Base-by-base conservation (phyloP, 345 rosid species). In the Psidium friedrichsthalianum region DNA sequence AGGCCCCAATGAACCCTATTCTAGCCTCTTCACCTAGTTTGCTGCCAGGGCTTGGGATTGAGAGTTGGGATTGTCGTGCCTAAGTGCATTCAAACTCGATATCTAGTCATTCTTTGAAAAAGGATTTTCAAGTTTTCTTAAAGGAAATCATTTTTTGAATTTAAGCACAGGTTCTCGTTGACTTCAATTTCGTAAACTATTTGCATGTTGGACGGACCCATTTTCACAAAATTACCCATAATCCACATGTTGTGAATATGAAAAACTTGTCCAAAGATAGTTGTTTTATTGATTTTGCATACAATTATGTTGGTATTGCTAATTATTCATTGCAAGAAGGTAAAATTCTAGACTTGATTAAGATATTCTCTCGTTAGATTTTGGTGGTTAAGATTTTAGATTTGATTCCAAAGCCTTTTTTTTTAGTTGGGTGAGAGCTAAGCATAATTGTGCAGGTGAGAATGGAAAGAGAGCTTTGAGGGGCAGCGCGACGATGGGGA, bases 181-280 rank as follows among this genome's bases (percentile, higher is more conserved):
- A 15, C 11, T 15, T 51, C 4, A 11, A 11, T 51, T 51, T 51
- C 53, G 5, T 51, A 3, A 51, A 13, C 10, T 47, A 47, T 47
- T 1, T 9, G 51, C 51, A 47, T 47, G 51, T 47, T 47, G 51
- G 11, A 47, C 51, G 51, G 51, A 8, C 10, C 51, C 11, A 12
- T 13, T 3, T 51, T 51, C 12, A 51, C 2, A 51, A 11, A 13
- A 11, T 51, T 11, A 4, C 12, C 53, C 53, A 51, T 51, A 51
- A 51, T 11, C 53, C 0, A n/a, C 12, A n/a, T 1, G 0, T 59
- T 0, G 27, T 59, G 36, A 5, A 59, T n/a, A 1, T 18, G n/a
- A 58, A 59, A 11, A 27, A 13, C 15, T 5, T 58, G 69, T 59
- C 18, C n/a, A n/a, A 12, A n/a, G 5, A n/a, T 59, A 59, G 36